phyloP scores from a whole-genome alignment of 75 land plant genomes.

The Pinus tabuliformis region DNA sequence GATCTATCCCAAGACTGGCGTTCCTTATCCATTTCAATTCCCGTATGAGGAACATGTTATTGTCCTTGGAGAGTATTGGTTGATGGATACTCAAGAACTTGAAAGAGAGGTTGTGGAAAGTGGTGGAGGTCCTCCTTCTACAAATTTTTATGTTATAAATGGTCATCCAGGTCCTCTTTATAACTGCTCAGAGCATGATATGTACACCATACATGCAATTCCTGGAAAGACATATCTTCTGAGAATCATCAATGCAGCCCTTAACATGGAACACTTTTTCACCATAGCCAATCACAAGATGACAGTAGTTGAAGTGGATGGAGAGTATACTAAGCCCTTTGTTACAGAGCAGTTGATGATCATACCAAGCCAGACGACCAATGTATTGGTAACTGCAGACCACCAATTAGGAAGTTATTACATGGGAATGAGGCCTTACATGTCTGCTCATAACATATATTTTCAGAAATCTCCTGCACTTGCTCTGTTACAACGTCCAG shows the following conservation, averaged over 20 bases:
- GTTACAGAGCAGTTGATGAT: conserved; percentile 25
- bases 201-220: not conserved
- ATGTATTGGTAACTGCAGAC: conserved; percentile 52
- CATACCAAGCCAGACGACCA: conserved; percentile 66
- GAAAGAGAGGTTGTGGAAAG: not conserved
- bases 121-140: conserved; percentile 37
- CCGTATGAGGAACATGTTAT: conserved; percentile 39
- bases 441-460: conserved; percentile 21
- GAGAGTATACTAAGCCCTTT: conserved; percentile 28
- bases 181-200: conserved; percentile 18
- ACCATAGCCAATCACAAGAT: conserved; percentile 54
- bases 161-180: conserved; percentile 20
- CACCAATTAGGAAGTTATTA: conserved; percentile 29
- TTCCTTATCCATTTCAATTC: conserved; percentile 39
- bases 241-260: no score
- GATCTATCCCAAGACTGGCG: conserved; percentile 26
- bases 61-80: conserved; percentile 17
- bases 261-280: conserved; percentile 49
- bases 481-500: not conserved
- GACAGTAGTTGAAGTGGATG: conserved; percentile 40
- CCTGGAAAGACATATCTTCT: conserved; percentile 28
- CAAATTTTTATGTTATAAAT: conserved; percentile 48
- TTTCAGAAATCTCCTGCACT: conserved; percentile 26
- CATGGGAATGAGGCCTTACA: conserved; percentile 49
- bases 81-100: not conserved